Evolutionary conservation across 2,329 filamentous ascomycete species (phyloP).

Genomic region (Paecilomyces variotii): DNA sequence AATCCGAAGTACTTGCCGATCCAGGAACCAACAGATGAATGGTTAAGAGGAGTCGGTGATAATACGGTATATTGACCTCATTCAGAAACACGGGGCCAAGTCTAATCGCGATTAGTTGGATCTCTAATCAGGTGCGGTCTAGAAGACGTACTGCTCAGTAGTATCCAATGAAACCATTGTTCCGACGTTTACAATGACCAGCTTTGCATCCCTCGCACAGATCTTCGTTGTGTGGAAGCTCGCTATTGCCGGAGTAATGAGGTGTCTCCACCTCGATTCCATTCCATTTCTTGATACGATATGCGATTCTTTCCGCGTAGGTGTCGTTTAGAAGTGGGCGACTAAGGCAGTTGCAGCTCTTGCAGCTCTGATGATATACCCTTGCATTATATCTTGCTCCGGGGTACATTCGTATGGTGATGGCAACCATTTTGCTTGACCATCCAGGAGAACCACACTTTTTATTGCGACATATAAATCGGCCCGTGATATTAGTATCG

Average conservation of each 20-base stretch:
- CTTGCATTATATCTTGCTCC: constrained; percentile 34
- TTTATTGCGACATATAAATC: constrained; percentile 30
- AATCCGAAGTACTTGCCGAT: too few relatives aligned
- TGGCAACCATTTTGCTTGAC: constrained; percentile 35
- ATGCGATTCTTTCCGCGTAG: constrained; percentile 36
- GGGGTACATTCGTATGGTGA: constrained; percentile 36
- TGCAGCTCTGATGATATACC: constrained; percentile 39
- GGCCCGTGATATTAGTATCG: constrained; percentile 37
- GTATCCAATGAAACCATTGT: too few relatives aligned
- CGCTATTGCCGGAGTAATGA: constrained; percentile 7
- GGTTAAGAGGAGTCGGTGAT: too few relatives aligned
- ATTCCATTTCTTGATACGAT: constrained; percentile 37
- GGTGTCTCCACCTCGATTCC: constrained; percentile 21
- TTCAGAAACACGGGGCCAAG: too few relatives aligned
- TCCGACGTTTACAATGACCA: constrained; percentile 15
- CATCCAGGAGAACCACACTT: constrained; percentile 25
- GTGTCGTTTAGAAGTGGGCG: constrained; percentile 27
- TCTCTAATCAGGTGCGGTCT: too few relatives aligned
- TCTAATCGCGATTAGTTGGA: too few relatives aligned
- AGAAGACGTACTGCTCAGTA: too few relatives aligned
- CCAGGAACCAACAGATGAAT: too few relatives aligned
- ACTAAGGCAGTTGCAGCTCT: constrained; percentile 25
- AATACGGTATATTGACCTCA: too few relatives aligned
- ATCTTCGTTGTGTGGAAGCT: constrained; percentile 17
- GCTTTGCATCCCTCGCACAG: constrained; percentile 27